Evolutionary conservation across 345 rosid species (phyloP).

Genomic region (Linum lewisii): DNA sequence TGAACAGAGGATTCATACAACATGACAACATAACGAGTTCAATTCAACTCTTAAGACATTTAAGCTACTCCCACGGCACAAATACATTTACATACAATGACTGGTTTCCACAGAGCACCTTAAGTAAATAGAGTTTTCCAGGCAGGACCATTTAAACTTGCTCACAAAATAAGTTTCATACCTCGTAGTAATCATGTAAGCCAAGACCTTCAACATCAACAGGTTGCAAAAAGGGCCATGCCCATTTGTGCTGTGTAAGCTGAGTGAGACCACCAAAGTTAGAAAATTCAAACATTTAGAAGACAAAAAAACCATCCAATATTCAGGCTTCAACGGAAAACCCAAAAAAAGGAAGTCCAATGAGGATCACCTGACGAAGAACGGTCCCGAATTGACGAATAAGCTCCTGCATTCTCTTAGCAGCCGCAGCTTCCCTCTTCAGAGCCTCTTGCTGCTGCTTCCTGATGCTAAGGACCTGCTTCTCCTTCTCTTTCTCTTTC

Average conservation of each 20-base stretch:
- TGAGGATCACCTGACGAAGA: constrained; percentile 44
- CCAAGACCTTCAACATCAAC: constrained; percentile 86
- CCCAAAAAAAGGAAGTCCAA: not conserved
- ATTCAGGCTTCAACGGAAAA: not conserved
- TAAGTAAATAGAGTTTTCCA: too few species aligned
- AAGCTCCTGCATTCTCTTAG: constrained; percentile 87
- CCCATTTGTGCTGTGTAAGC: constrained; percentile 85
- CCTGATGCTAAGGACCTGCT: constrained; percentile 43
- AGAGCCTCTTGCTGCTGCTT: constrained; percentile 55
- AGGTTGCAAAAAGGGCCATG: constrained; percentile 85
- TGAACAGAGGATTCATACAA: too few species aligned
- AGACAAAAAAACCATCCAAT: not conserved
- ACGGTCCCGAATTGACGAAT: constrained; percentile 71
- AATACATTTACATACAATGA: too few species aligned
- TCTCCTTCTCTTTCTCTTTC: constrained; percentile 53
- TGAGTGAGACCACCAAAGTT: constrained; percentile 15
- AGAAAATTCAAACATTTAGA: not conserved
- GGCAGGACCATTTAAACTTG: too few species aligned
- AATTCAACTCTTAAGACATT: too few species aligned
- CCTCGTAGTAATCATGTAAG: constrained; percentile 75
- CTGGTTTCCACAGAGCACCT: too few species aligned
- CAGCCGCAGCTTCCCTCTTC: constrained; percentile 64
- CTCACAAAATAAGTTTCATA: constrained; percentile 9
- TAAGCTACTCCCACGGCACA: too few species aligned
- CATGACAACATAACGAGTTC: too few species aligned